Base-by-base conservation (phyloP, 2,329 filamentous ascomycete genomes). In the Ciborinia camelliae region DNA sequence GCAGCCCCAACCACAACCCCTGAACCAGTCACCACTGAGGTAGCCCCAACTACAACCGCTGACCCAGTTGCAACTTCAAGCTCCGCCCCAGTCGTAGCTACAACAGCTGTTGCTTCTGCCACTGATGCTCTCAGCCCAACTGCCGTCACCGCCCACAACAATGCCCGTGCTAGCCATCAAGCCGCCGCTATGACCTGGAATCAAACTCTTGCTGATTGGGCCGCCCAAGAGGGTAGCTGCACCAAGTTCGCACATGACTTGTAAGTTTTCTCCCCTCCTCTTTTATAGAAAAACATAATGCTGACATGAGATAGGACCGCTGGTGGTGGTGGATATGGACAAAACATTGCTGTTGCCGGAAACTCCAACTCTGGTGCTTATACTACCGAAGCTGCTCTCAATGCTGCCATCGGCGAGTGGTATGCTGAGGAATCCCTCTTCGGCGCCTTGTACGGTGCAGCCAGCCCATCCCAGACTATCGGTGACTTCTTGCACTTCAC, bases 131-230 rank as follows among this genome's bases (percentile, higher is more conserved):
- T 53, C 26, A 62, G 2, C 15, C 60, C 70, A 55, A 64, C 71
- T 61, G 53, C 65, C 54, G 58, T 67, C 39, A 26, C 65, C 52
- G 62, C 63, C 75, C 95, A 98, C 87, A 97, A 97, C 80, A 73
- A 89, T 62, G 91, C 95, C 79, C 93, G 95, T 68, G 76, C 81
- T 74, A 96, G 95, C 81, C 92, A 97, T 83, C 89, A 88, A 23
- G 86, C 86, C 43, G 74, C 78, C 28, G 82, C 79, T 52, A 74
- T 97, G 53, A 75, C 73, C 59, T 98, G 91, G 90, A 83, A 88
- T 71, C 74, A 79, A 10, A 79, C 79, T 51, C 84, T 92, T 63
- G 89, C 86, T 63, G 74, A 75, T 63, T 90, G 84, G 67, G 92
- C 92, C 50, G 69, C 79, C 57, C 78, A 79, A 64, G 85, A 88